Conservation (phyloP, 352 stramenopile species). For the Stramenopiles sp. region DNA sequence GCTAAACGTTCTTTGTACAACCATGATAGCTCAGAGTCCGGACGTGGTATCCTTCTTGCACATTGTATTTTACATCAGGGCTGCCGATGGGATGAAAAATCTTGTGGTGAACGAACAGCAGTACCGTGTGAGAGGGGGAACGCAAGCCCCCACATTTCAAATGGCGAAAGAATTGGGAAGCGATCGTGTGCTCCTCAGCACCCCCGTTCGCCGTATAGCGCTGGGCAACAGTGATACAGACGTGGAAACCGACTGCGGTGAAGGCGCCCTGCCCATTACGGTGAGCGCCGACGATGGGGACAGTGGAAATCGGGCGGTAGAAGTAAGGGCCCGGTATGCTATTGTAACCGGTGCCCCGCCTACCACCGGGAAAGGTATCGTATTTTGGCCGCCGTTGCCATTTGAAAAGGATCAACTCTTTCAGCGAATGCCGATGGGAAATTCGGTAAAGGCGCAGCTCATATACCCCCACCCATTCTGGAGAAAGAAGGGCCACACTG, state of each 20-base stretch:
- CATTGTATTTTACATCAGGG: not conserved
- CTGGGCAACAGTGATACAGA: too few relatives aligned
- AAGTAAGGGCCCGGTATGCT: not conserved
- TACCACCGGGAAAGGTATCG: not conserved
- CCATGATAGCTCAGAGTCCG: not conserved
- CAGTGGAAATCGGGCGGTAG: not conserved
- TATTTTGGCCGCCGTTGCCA: not conserved
- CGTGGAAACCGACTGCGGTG: too few relatives aligned
- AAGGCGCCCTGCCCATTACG: too few relatives aligned
- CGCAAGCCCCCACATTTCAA: slow-evolving; percentile 5
- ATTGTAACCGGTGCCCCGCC: slow-evolving; percentile 5
- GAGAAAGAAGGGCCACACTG: not conserved
- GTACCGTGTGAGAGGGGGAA: not conserved
- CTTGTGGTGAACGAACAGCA: slow-evolving; percentile 1
- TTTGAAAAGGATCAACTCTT: not conserved
- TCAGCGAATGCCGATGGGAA: not conserved
- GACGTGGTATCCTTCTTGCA: not conserved
- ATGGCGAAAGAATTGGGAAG: not conserved
- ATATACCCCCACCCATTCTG: not conserved
- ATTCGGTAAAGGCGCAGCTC: not conserved
- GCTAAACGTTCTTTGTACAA: not conserved
- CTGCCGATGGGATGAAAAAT: not conserved
- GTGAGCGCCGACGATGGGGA: not conserved
- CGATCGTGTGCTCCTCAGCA: not conserved
- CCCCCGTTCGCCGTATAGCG: not conserved